Evolutionary conservation across 169 alveolate species (phyloP).

Genomic region (Eimeria tenella): DNA sequence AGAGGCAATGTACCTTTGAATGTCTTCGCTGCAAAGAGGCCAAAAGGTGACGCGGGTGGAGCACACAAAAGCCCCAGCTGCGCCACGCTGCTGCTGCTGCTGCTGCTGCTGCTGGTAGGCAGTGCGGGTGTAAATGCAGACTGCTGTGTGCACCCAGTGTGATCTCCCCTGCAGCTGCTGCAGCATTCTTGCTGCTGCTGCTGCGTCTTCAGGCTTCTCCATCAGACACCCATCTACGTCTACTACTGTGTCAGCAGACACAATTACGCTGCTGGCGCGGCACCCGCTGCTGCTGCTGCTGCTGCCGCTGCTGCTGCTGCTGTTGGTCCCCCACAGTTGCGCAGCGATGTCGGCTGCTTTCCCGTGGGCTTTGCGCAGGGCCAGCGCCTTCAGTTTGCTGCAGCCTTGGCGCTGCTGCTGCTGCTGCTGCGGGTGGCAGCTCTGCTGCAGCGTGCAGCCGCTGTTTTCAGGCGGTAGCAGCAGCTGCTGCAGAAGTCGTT

Average conservation of each 20-base stretch:
- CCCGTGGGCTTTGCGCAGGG: conserved; percentile 21
- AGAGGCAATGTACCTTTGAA: conserved; percentile 39
- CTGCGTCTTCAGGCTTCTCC: conserved; percentile 32
- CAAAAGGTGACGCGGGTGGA: conserved; percentile 17
- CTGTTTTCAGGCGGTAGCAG: neutral
- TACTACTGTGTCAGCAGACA: conserved; percentile 61
- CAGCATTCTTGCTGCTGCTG: conserved; percentile 37
- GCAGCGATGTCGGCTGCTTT: conserved; percentile 12
- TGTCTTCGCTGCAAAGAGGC: conserved; percentile 24
- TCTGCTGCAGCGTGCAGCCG: neutral
- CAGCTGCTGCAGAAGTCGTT: neutral
- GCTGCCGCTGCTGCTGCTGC: conserved; percentile 38
- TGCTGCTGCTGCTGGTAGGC: conserved; percentile 2
- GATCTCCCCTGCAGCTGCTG: conserved; percentile 12
- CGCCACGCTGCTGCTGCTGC: conserved; percentile 29
- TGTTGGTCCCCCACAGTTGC: neutral
- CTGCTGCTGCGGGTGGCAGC: conserved; percentile 2
- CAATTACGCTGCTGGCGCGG: conserved; percentile 37
- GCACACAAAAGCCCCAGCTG: conserved; percentile 36
- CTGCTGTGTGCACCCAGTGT: conserved; percentile 70
- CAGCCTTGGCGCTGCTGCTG: conserved; percentile 18
- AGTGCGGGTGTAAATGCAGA: conserved; percentile 21
- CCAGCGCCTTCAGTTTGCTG: conserved; percentile 23
- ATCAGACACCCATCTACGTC: conserved; percentile 52
- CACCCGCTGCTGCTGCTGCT: conserved; percentile 19